These are phyloP conservation scores for Hordeum vulgare DNA, from an alignment of 176 grass and related monocot genomes.

Conservation along the genomic window DNA sequence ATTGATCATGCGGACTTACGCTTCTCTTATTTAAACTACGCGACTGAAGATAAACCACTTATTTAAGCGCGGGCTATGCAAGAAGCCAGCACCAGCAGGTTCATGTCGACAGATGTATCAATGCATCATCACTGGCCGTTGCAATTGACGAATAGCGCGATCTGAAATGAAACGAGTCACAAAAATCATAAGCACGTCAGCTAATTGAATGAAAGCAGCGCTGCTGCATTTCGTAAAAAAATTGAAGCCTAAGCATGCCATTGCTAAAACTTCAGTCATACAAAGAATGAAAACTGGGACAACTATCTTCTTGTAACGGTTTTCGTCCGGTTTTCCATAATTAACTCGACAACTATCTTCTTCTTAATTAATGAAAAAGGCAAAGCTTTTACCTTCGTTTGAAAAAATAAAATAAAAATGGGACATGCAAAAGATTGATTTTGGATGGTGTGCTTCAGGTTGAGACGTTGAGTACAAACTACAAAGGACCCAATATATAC, in stretches of 20 bases:
- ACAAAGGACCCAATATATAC: neutral
- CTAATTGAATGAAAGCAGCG: no score
- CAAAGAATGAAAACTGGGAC: neutral
- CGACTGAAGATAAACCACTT: neutral
- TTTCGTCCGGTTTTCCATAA: no score
- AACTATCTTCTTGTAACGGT: no score
- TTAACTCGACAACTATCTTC: no score
- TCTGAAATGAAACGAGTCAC: neutral
- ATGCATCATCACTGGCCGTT: neutral
- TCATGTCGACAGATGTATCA: neutral
- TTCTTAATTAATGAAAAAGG: no score
- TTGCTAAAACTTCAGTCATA: neutral
- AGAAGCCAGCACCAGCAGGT: neutral
- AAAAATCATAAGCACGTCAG: neutral
- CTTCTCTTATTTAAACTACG: neutral
- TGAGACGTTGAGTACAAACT: neutral
- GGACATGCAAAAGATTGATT: neutral
- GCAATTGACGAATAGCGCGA: neutral
- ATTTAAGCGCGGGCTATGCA: neutral
- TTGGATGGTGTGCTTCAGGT: neutral
- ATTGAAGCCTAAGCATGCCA: no score
- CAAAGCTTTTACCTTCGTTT: no score
- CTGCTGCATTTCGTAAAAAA: no score
- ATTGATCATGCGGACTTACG: neutral
- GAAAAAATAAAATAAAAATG: no score